Conservation (phyloP, 2,329 filamentous ascomycete species). For the Colletotrichum orbiculare region DNA sequence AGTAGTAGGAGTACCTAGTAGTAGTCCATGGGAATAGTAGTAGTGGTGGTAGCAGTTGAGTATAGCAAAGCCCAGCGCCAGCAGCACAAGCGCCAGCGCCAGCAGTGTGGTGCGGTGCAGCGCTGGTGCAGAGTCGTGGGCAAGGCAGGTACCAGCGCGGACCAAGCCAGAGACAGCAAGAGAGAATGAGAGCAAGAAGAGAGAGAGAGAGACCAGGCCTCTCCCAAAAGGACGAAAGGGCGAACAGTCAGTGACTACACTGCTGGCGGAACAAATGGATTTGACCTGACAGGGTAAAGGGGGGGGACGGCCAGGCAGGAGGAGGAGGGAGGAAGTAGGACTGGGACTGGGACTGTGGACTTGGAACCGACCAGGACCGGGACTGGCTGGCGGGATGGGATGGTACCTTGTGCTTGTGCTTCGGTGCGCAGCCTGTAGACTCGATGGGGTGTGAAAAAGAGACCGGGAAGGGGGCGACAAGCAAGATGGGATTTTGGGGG, state of each 20-base stretch:
- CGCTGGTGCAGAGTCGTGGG: constrained; percentile 32
- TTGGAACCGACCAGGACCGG: neutral
- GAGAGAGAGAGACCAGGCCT: neutral
- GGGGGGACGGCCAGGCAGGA: no score
- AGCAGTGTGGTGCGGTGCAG: constrained; percentile 24
- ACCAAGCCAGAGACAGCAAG: constrained; percentile 26
- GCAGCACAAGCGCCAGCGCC: constrained; percentile 14
- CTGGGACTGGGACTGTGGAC: constrained; percentile 6
- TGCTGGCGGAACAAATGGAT: constrained; percentile 2
- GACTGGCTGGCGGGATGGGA: constrained; percentile 31
- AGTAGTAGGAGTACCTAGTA: neutral
- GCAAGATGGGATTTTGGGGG: constrained; percentile 25
- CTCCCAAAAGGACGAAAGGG: no score
- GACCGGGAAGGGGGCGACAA: neutral
- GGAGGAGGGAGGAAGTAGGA: constrained; percentile 2
- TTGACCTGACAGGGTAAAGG: neutral
- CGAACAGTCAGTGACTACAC: constrained; percentile 26
- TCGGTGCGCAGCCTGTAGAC: constrained; percentile 29
- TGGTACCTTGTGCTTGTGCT: constrained; percentile 22
- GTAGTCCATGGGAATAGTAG: constrained; percentile 7
- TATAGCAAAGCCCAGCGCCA: neutral
- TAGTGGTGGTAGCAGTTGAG: constrained; percentile 16
- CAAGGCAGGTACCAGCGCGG: constrained; percentile 34
- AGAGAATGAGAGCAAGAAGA: constrained; percentile 24
- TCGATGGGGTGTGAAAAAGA: constrained; percentile 19